Evolutionary conservation across 192 early-diverging fungal genomes (phyloP), one percentile per base, ranked within the genome.

Genomic region (Rhizophagus sp.): DNA sequence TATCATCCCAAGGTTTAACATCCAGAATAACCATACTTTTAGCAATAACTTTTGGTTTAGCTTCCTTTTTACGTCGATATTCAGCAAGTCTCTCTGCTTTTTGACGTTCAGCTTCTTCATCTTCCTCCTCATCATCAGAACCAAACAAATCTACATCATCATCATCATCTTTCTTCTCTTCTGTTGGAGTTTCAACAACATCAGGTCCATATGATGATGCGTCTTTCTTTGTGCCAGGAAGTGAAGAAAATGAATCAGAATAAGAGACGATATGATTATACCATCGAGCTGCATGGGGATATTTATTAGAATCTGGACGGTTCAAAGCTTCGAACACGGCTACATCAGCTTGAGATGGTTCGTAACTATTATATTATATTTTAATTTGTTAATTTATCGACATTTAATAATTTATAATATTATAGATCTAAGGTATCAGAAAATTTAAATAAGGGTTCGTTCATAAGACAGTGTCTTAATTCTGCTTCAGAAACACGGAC

Each of bases 1-100:
- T 96, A 87, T 97, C 95, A 86, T 97, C 97, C 97, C 97, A 98
- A 73, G 96, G 96, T 94, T 98, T 97, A 84, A 98, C 92, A 80
- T 97, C 97, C 49, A 97, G 91, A 84, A 92, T 91, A 83, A 97
- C 86, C 88, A 94, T 90, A 82, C 96, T 96, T 92, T 97, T 98
- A 87, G 96, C 96, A 81, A 90, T 90, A 73, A 90, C 87, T 85
- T 92, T 92, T 76, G 96, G 95, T 89, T 91, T 92, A 88, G 90
- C 91, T 78, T 93, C 92, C 93, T 98, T 97, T 91, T 95, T 96
- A 80, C 89, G 93, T 79, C 89, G 84, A 91, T 98, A 98, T 83
- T 94, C 97, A 62, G 90, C 95, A 77, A 98, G 86, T 85, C 96
- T 92, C 88, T 96, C 86, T 66, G 89, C 92, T 90, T 95, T 96